Base-by-base conservation (phyloP, 257 asterid species). In the Anisodus tanguticus region DNA sequence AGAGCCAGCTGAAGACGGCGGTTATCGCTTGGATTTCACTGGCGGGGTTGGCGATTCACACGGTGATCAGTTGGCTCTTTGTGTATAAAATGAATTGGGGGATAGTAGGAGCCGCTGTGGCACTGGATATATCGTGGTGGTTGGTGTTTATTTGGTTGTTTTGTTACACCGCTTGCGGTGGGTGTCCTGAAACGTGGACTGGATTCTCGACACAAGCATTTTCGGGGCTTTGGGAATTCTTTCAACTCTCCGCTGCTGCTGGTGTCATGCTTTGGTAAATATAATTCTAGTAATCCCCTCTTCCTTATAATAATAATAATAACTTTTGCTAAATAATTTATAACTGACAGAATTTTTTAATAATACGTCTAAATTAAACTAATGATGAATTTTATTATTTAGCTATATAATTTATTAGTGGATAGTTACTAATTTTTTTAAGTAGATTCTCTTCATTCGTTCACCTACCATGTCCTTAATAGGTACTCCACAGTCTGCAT, bases 81-180 rank as follows among this genome's bases (percentile, higher is more conserved):
- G 89, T 89, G 69, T 58, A 47, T 41, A 37, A 53, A 41, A 9
- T 87, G 17, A 59, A 83, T 64, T 78, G 88, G 41, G 94, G 94
- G 7, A 66, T 85, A 0, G 88, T 86, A 0, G 94, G 91, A 0
- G 78, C 85, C 0, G 91, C 88, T 3, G 35, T 88, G 2, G 81
- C 91, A 4, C 35, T 88, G 51, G 91, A 90, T 39, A 3, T 90
- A 0, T 86, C 94, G 22, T 90, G 91, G 92, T 91, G 94, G 94
- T 15, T 86, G 22, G 13, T 85, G 64, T 87, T 84, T 17, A 2
- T 91, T 11, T 84, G 84, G 13, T 19, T 90, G 90, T 86, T 83
- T 26, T 82, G 43, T 1, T 88, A 88, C 19, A 84, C 81, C 8
- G 88, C 84, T 2, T 76, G 49, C 5, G 94, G 94, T 2, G 91